Base-by-base conservation (phyloP, 352 stramenopile species). In the Globisporangium cylindrosporum region DNA sequence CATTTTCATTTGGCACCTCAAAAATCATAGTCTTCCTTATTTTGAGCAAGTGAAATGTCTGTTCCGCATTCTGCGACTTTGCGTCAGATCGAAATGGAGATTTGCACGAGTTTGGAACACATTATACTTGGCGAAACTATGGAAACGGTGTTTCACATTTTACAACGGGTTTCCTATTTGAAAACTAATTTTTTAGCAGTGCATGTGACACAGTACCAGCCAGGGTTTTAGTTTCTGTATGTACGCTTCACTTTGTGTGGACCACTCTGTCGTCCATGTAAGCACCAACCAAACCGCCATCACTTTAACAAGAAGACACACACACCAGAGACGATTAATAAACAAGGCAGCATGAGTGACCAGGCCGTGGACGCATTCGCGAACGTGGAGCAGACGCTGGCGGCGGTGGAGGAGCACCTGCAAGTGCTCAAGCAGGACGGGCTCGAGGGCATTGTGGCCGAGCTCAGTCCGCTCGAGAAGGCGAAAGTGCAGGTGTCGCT, bases 401-500 rank as follows among this genome's bases (percentile, higher is more conserved):
- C 78, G 64, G 80, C 82, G 1, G 84, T 94, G 66, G 84, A 94
- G 64, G 75, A 92, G 71, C 82, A 92, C 59, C 74, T 94, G 20
- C 64, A 78, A 62, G 72, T 91, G 29, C 84, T 94, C 56, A 81
- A 76, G 10, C 67, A 81, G 57, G 77, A 70, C 3, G 80, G 79
- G 3, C 64, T 91, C 54, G 84, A 92, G 69, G 77, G 85, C 27
- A 85, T 91, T 48, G 48, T 84, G 59, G 74, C 80, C 4, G 75
- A 85, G 36, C 74, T 94, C 1, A 81, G 70, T 64, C 81, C 85
- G 20, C 63, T 96, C 29, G 84, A 94, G 64, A 87, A 89, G 46
- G 88, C 88, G 34, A 96, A 95, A 68, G 78, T 94, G 61, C 82
- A 94, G 64, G 88, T 96, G 51, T 91, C 85, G 20, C 67, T 96